These are phyloP conservation scores for Diutina pseudorugosa DNA, from an alignment of 1,139 yeast genomes.

Conservation along the genomic window DNA sequence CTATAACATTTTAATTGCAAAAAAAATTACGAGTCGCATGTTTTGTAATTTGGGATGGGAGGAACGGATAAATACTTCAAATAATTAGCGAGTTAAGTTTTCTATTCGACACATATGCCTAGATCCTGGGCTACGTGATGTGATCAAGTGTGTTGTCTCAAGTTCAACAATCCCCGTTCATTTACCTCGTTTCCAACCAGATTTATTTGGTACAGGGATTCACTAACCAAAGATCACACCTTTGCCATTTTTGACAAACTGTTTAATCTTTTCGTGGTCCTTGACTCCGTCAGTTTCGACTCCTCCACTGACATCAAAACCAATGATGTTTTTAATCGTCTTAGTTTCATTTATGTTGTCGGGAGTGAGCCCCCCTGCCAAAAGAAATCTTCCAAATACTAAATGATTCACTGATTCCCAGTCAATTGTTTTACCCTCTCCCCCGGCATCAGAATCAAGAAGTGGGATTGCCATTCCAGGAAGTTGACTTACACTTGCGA, in stretches of 20 bases:
- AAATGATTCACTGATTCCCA: slow-evolving; percentile 35
- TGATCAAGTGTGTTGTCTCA: too few species aligned
- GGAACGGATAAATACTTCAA: too few species aligned
- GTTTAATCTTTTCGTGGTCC: neutral
- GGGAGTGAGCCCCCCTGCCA: slow-evolving; percentile 87
- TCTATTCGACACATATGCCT: too few species aligned
- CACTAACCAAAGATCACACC: neutral
- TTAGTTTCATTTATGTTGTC: slow-evolving; percentile 50
- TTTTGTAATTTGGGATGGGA: too few species aligned
- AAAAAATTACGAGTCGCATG: too few species aligned
- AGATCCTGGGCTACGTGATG: neutral
- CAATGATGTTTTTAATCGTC: slow-evolving; percentile 42
- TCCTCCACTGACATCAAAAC: slow-evolving; percentile 94
- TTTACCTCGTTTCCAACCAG: too few species aligned
- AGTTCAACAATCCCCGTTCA: too few species aligned
- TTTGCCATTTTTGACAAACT: neutral
- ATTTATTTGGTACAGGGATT: too few species aligned
- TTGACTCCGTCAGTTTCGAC: slow-evolving; percentile 21
- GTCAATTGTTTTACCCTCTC: slow-evolving; percentile 71
- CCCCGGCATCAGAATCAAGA: slow-evolving; percentile 84
- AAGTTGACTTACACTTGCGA: slow-evolving; percentile 5
- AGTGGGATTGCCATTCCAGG: slow-evolving; percentile 30
- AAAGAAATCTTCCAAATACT: slow-evolving; percentile 37
- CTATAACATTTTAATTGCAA: too few species aligned
- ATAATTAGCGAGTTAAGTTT: too few species aligned